Conservation (phyloP, 139 green algal species). For the Asterochloris sp. region DNA sequence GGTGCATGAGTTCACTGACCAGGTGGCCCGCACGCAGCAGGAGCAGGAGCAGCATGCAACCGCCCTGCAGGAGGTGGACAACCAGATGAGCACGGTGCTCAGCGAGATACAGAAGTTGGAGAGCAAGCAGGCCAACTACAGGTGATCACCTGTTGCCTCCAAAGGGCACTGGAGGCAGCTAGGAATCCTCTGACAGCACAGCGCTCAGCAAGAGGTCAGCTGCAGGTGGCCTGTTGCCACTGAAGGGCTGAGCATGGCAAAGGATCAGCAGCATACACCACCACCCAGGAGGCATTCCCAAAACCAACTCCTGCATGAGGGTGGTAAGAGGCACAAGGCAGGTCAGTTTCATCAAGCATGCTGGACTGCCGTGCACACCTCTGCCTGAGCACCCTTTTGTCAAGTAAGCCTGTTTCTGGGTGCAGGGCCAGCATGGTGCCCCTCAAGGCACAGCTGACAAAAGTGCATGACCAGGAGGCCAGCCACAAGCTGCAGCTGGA, state of each 20-base stretch:
- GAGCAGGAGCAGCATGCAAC: neutral
- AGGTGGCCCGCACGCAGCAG: constrained; percentile 6
- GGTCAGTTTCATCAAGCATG: neutral
- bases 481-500: constrained; percentile 18
- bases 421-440: constrained; percentile 7
- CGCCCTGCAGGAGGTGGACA: constrained; percentile 24
- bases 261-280: too few species aligned
- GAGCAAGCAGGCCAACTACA: constrained; percentile 18
- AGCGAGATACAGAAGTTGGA: constrained; percentile 52
- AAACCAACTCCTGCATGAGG: too few species aligned
- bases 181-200: too few species aligned
- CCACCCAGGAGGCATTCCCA: too few species aligned
- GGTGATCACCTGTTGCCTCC: neutral
- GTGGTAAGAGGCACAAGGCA: too few species aligned
- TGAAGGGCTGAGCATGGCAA: too few species aligned
- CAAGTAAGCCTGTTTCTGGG: neutral
- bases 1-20: constrained; percentile 19
- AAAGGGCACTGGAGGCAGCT: too few species aligned
- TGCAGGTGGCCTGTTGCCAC: too few species aligned
- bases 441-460: constrained; percentile 28
- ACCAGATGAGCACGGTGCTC: constrained; percentile 37
- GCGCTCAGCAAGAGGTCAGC: too few species aligned
- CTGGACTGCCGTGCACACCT: neutral
- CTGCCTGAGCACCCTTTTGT: neutral
- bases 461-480: constrained; percentile 20